phyloP scores from a whole-genome alignment of 129 eudicot species.

The Artemisia annua region DNA sequence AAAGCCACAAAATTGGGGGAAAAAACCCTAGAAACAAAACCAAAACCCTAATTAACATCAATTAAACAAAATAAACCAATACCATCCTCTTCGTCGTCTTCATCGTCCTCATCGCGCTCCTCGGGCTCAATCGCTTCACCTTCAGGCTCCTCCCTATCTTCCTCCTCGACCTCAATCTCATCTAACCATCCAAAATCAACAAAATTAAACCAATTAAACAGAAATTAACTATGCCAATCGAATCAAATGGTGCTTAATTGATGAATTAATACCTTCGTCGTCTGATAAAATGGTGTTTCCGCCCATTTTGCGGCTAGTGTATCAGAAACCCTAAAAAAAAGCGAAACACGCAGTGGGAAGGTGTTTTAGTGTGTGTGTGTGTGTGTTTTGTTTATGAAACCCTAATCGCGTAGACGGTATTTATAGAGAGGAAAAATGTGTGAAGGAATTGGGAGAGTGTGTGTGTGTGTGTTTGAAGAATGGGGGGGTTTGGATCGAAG shows the following conservation, averaged over 20 bases:
- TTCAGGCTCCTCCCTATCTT: conserved; percentile 57
- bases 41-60: not conserved
- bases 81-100: conserved; percentile 78
- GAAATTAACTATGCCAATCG: not conserved
- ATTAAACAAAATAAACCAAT: not conserved
- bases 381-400: conserved; percentile 2
- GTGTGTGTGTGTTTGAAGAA: too few species aligned
- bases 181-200: conserved; percentile 33
- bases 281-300: conserved; percentile 66
- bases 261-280: conserved; percentile 59
- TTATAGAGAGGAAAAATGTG: not conserved
- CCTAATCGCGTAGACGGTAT: conserved; percentile 3
- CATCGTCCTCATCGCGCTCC: conserved; percentile 50
- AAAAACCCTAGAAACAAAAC: not conserved
- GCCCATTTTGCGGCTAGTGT: conserved; percentile 38
- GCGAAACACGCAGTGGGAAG: not conserved
- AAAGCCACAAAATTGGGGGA: too few species aligned
- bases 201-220: conserved; percentile 6
- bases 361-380: conserved; percentile 5
- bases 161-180: conserved; percentile 67
- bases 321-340: conserved; percentile 20
- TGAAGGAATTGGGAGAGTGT: too few species aligned
- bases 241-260: not conserved
- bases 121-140: conserved; percentile 48
- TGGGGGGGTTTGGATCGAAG: conserved; percentile 10